phyloP scores from a whole-genome alignment of 768 basidiomycete genomes.

The Lentinula detonsa region DNA sequence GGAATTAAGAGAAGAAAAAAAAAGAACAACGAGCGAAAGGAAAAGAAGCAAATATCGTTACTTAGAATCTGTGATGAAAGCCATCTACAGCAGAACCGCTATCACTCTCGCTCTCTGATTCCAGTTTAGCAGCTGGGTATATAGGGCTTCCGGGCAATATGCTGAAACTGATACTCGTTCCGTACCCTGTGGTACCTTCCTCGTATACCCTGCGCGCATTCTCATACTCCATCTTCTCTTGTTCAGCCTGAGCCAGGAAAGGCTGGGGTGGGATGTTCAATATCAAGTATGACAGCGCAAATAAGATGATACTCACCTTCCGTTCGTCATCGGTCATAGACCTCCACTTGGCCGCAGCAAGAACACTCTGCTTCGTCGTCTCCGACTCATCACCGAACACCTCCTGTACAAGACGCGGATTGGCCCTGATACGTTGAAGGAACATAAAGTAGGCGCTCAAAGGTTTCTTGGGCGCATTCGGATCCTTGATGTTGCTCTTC shows the following conservation, averaged over 20 bases:
- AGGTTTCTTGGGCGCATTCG: constrained; percentile 95
- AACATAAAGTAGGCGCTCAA: constrained; percentile 95
- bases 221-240: constrained; percentile 94
- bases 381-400: constrained; percentile 90
- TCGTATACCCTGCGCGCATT: constrained; percentile 82
- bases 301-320: constrained; percentile 47
- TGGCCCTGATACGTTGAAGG: constrained; percentile 82
- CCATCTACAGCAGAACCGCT: constrained; percentile 26
- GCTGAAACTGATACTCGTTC: constrained; percentile 77
- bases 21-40: constrained; percentile 26
- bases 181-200: constrained; percentile 65
- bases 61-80: constrained; percentile 1
- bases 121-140: constrained; percentile 55
- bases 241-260: constrained; percentile 88
- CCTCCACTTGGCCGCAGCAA: constrained; percentile 91
- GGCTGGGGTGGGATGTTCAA: constrained; percentile 43
- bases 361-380: constrained; percentile 90
- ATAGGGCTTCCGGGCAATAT: constrained; percentile 67
- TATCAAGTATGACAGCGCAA: background rate
- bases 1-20: constrained; percentile 14
- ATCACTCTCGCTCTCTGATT: constrained; percentile 70
- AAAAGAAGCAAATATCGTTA: constrained; percentile 6
- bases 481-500: constrained; percentile 94
- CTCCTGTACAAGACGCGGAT: constrained; percentile 64
- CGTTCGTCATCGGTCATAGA: constrained; percentile 91